Base-by-base conservation (phyloP, 2,329 filamentous ascomycete species). In the Aspergillus sp. region DNA sequence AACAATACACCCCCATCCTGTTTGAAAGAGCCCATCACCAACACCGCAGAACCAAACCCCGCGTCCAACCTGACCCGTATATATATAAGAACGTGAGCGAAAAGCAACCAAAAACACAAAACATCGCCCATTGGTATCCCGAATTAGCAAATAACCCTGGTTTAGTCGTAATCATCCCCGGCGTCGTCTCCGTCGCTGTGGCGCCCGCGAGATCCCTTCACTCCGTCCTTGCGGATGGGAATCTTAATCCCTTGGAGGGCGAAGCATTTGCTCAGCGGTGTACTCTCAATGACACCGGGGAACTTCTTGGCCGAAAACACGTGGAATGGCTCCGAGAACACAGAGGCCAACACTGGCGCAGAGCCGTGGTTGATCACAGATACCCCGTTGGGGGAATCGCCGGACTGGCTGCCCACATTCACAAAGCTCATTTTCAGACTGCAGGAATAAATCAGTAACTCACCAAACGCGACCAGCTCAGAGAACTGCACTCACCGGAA, bases 261-360 rank as follows among this genome's bases (percentile, higher is more conserved):
- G 78, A 99, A 98, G 63, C 88, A 91, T 76, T 96, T 96, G 83
- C 93, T 97, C 17, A 98, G 80, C 3, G 87, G 79, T 0, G 95
- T 99, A 75, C 90, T 96, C 74, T 98, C 94, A 60, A 96, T 96
- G 1, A 99, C 95, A 42, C 95, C 95, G 0, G 95, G 95, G 76
- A 99, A 99, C 72, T 97, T 97, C 83, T 99, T 99, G 51, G 95
- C 95, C 2, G 91, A 96, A 78, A 90, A 98, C 30, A 99, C 95
- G 57, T 92, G 91, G 81, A 99, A 98, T 2, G 88, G 84, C 4
- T 96, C 90, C 51, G 91, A 96, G 77, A 94, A 98, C 68, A 88
- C 89, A 8, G 88, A 90, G 0, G 94, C 92, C 17, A 98, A 84
- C 11, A 97, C 89, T 0, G 91, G 91, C 0, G 91, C 90, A 64